Base-by-base conservation (phyloP, 2,329 filamentous ascomycete species). In the Tothia fuscella region DNA sequence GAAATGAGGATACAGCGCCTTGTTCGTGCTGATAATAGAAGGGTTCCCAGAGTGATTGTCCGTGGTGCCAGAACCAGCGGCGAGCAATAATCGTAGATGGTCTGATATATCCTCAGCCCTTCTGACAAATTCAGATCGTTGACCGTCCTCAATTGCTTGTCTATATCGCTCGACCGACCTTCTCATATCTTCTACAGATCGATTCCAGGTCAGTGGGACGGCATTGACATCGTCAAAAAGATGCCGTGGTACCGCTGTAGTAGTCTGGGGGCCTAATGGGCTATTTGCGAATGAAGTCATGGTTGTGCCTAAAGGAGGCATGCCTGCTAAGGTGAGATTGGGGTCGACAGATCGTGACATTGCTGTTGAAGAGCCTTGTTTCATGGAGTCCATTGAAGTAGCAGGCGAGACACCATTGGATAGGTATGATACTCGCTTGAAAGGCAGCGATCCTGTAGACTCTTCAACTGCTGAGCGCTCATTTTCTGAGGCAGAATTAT, bases 21-120 rank as follows among this genome's bases (percentile, higher is more conserved):
- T 96, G 68, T 98, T 98, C 4, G 86, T 93, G 5, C 88, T 95
- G 46, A 98, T 98, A 54, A 98, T 95, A n/a, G 91, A 96, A 4
- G 91, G 91, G 51, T 96, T 93, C 31, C 91, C 91, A 16, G 91
- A 96, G 59, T 98, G 91, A 56, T 98, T 98, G 62, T 98, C 91
- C 0, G 91, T 98, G 2, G 91, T 98, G 42, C 89, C 87, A 25
- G 91, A 98, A 6, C 88, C 91, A 42, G 91, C 91, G 22, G 88
- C 88, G n/a, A 98, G 76, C 6, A 98, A 74, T 49, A 96, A 71
- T 42, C 91, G 82, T 43, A 98, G 69, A 58, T 98, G 89, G 58
- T 98, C 91, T 4, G 91, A 96, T 40, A 98, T 95, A 56, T 98
- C 89, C 62, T 98, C 91, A n/a, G 91, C 91, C 48, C 83, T 76